These are phyloP conservation scores for Bremia lactucae DNA, from an alignment of 352 stramenopile genomes.

Conservation along the genomic window DNA sequence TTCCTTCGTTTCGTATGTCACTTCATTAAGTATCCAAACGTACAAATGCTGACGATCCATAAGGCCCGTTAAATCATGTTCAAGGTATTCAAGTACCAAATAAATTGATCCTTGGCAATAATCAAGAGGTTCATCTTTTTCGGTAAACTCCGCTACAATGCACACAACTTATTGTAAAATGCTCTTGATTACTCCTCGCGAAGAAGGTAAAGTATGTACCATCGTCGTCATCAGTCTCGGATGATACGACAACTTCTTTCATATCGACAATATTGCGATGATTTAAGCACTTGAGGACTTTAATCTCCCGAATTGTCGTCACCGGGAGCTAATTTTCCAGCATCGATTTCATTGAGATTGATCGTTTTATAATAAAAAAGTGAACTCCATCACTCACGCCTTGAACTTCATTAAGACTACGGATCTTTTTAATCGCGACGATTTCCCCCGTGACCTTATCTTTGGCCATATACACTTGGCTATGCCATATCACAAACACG, in stretches of 20 bases:
- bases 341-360: too few relatives aligned
- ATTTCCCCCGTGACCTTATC: slow-evolving; percentile 74
- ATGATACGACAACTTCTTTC: slow-evolving; percentile 91
- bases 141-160: slow-evolving; percentile 51
- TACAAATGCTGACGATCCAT: slow-evolving; percentile 81
- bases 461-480: slow-evolving; percentile 85
- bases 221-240: slow-evolving; percentile 76
- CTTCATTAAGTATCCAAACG: slow-evolving; percentile 4
- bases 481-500: slow-evolving; percentile 13
- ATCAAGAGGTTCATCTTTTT: slow-evolving; percentile 75
- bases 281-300: slow-evolving; percentile 94
- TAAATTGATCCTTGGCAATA: slow-evolving; percentile 85
- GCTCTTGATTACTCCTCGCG: too few relatives aligned
- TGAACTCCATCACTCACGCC: slow-evolving; percentile 41
- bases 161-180: too few relatives aligned
- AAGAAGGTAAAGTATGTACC: too few relatives aligned
- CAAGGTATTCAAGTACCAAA: slow-evolving; percentile 82
- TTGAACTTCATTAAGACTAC: slow-evolving; percentile 84
- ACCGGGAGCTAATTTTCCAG: slow-evolving; percentile 90
- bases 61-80: slow-evolving; percentile 82
- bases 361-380: neutral
- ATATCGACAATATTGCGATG: slow-evolving; percentile 94
- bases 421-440: slow-evolving; percentile 89
- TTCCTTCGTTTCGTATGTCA: too few relatives aligned
- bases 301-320: slow-evolving; percentile 96